Evolutionary conservation across 306 rosid genomes (phyloP).

Genomic region (Argentina anserina): DNA sequence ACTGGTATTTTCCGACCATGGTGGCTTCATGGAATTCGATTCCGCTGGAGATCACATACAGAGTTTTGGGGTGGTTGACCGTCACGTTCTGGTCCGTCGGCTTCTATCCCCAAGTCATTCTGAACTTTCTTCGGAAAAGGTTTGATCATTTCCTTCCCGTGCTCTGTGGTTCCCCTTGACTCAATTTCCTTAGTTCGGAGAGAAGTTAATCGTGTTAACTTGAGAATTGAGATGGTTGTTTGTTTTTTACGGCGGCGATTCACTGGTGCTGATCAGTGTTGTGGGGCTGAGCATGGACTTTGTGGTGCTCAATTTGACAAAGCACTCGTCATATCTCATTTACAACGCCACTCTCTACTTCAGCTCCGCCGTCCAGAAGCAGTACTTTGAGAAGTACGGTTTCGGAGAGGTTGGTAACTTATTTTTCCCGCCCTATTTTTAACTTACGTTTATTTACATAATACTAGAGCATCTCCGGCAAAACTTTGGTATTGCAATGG

Average conservation of each 20-base stretch:
- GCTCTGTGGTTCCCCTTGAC: background rate
- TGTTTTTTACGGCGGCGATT: background rate
- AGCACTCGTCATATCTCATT: slow-evolving; percentile 74
- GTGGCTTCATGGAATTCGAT: slow-evolving; percentile 75
- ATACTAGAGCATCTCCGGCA: too few species aligned
- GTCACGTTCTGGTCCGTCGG: slow-evolving; percentile 68
- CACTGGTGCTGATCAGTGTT: slow-evolving; percentile 36
- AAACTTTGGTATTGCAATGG: background rate
- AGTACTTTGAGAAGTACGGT: slow-evolving; percentile 68
- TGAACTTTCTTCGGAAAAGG: slow-evolving; percentile 83
- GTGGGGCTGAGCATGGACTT: slow-evolving; percentile 89
- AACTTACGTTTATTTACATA: background rate
- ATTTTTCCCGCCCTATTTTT: background rate
- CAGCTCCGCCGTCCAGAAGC: slow-evolving; percentile 60
- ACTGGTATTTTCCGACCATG: slow-evolving; percentile 16
- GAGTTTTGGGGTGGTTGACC: slow-evolving; percentile 75
- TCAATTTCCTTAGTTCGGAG: too few species aligned
- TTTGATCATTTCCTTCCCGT: background rate
- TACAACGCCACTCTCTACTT: slow-evolving; percentile 80
- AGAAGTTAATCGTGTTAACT: background rate
- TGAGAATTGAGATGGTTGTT: background rate
- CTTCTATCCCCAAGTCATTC: slow-evolving; percentile 76
- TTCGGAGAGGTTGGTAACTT: slow-evolving; percentile 45
- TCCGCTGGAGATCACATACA: slow-evolving; percentile 55
- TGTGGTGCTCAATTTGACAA: slow-evolving; percentile 70